Conservation (phyloP, 257 asterid species). For the Linaria vulgaris region DNA sequence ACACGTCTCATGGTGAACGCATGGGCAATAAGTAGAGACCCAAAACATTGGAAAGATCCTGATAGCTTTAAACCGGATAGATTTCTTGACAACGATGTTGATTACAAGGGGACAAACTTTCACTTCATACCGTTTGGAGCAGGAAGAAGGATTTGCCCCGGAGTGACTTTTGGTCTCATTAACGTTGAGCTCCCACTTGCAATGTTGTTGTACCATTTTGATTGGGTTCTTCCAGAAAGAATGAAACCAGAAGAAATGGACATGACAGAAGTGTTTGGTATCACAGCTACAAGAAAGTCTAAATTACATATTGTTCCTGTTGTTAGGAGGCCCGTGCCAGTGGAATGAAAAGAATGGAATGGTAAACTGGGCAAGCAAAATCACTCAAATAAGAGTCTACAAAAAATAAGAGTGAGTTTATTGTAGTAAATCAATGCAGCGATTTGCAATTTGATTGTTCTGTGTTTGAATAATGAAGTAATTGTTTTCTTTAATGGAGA, state of each 20-base stretch:
- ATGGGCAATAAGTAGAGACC: conserved; percentile 29
- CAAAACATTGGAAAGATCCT: conserved; percentile 20
- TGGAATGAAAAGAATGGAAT: no score
- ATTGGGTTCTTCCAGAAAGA: conserved; percentile 26
- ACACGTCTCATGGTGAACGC: conserved; percentile 26
- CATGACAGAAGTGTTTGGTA: conserved; percentile 26
- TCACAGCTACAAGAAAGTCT: conserved; percentile 4
- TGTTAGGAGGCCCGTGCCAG: no score
- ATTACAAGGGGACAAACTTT: conserved; percentile 9
- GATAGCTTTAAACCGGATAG: conserved; percentile 28
- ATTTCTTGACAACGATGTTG: conserved; percentile 20
- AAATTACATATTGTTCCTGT: conserved; percentile 18
- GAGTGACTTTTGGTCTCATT: conserved; percentile 24
- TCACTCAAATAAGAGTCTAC: no score
- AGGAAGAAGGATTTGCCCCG: conserved; percentile 34
- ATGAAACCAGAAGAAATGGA: conserved; percentile 19
- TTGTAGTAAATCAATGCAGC: no score
- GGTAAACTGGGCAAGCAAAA: no score
- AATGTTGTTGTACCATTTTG: conserved; percentile 28
- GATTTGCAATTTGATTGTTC: no score
- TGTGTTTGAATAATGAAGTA: no score
- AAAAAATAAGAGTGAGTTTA: no score
- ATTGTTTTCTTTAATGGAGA: no score
- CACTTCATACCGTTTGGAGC: conserved; percentile 33
- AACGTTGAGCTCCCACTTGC: conserved; percentile 32